phyloP scores from a whole-genome alignment of 306 rosid genomes.

The Trichosanthes cucumerina region DNA sequence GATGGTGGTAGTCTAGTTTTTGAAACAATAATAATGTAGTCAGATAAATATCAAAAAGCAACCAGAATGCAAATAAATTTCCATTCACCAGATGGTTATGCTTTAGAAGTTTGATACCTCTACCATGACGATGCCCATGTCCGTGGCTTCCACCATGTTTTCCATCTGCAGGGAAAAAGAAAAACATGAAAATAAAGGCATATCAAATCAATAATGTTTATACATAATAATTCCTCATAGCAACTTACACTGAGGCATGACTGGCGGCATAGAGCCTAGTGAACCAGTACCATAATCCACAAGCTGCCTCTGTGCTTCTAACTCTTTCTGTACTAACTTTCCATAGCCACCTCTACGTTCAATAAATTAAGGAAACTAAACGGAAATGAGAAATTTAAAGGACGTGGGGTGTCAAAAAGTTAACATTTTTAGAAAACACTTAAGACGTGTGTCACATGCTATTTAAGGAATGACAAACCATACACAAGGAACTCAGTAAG shows the following conservation, averaged over 20 bases:
- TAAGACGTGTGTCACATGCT: not conserved
- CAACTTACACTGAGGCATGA: constrained; percentile 65
- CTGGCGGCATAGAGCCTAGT: constrained; percentile 71
- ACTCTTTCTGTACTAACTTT: constrained; percentile 77
- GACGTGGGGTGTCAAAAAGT: not conserved
- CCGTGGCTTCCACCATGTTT: constrained; percentile 70
- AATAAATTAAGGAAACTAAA: constrained; percentile 45
- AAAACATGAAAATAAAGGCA: not conserved
- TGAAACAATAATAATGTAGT: constrained; percentile 4
- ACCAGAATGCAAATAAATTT: not conserved
- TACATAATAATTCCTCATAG: not conserved
- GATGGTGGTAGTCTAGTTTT: constrained; percentile 37
- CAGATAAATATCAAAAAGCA: not conserved
- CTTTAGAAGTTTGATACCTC: constrained; percentile 44
- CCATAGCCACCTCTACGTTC: constrained; percentile 97
- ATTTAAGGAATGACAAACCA: not conserved
- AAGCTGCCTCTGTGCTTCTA: constrained; percentile 93
- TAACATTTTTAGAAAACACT: no score
- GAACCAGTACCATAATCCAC: constrained; percentile 96
- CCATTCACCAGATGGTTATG: constrained; percentile 7
- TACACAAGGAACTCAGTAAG: not conserved
- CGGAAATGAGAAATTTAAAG: not conserved
- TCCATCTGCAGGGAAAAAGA: constrained; percentile 47
- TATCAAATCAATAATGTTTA: not conserved
- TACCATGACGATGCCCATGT: constrained; percentile 61